Conservation (phyloP, 768 basidiomycete genomes). For the Mycena crocata region DNA sequence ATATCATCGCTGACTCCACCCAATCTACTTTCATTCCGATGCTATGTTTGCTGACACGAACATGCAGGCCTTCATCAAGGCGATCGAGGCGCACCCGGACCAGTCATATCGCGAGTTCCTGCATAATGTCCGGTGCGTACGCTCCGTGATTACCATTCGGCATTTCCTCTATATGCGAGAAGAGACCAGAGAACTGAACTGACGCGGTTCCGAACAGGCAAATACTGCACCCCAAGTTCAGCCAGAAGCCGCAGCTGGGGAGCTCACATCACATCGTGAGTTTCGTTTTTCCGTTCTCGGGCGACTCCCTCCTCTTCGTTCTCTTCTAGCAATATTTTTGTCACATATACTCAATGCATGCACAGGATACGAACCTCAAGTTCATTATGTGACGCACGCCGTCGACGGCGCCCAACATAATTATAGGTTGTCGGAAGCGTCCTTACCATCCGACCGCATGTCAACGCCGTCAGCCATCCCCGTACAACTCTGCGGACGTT, state of each 20-base stretch:
- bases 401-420: too few species aligned
- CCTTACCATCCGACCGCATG: too few species aligned
- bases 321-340: background rate
- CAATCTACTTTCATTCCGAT: too few species aligned
- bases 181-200: too few species aligned
- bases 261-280: constrained; percentile 77
- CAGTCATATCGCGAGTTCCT: constrained; percentile 78
- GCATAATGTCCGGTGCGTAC: constrained; percentile 62
- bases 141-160: too few species aligned
- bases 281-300: background rate
- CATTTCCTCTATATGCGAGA: too few species aligned
- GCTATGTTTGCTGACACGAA: background rate
- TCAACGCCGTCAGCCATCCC: too few species aligned
- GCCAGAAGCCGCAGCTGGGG: constrained; percentile 79
- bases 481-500: too few species aligned
- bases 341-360: background rate
- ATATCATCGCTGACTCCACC: too few species aligned
- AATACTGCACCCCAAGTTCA: constrained; percentile 69
- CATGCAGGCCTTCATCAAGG: constrained; percentile 68
- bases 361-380: background rate
- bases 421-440: too few species aligned
- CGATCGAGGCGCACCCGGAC: constrained; percentile 59
- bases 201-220: constrained; percentile 15
- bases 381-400: constrained; percentile 12
- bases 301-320: background rate